A percentile compares a stretch with the other conserved stretches of the same genome.
Evolutionary conservation across 495 filamentous ascomycete species (phyloP).

Genomic region (Sphaerosporella brunnea): DNA sequence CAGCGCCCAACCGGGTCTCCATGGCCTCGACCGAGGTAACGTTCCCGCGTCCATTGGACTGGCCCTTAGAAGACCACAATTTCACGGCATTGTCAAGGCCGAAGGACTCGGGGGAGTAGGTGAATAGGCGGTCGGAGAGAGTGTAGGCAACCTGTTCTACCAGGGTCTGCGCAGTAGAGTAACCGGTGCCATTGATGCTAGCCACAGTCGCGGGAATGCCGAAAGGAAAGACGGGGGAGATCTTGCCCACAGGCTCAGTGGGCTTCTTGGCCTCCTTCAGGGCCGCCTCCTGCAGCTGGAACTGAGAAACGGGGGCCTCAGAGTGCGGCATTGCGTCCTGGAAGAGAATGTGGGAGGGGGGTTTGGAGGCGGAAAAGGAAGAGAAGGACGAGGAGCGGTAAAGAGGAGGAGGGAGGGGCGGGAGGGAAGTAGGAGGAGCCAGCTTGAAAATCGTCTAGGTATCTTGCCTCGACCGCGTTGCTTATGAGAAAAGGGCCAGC

Average conservation of each 20-base stretch:
- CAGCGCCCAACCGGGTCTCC: slow-evolving; percentile 77
- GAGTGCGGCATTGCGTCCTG: background rate
- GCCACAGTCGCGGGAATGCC: slow-evolving; percentile 38
- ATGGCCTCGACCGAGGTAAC: slow-evolving; percentile 57
- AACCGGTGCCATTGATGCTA: slow-evolving; percentile 71
- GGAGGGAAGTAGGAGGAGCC: background rate
- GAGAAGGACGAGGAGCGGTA: slow-evolving; percentile 5
- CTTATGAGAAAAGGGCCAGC: no score
- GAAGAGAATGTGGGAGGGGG: slow-evolving; percentile 3
- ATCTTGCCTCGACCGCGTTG: no score
- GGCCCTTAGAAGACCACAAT: slow-evolving; percentile 47
- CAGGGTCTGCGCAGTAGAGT: slow-evolving; percentile 75
- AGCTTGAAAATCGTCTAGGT: background rate
- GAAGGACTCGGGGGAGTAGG: slow-evolving; percentile 86
- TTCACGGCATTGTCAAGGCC: slow-evolving; percentile 67
- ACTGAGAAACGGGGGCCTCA: slow-evolving; percentile 5
- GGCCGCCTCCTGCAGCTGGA: slow-evolving; percentile 14
- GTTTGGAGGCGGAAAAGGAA: slow-evolving; percentile 1
- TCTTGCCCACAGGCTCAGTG: slow-evolving; percentile 23
- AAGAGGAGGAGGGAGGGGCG: background rate
- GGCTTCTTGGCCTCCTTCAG: slow-evolving; percentile 9
- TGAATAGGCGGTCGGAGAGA: slow-evolving; percentile 88
- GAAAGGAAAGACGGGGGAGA: slow-evolving; percentile 45
- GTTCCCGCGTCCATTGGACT: slow-evolving; percentile 66
- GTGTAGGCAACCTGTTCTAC: slow-evolving; percentile 91